Percentiles rank a stretch among this genome's conserved stretches.
Evolutionary conservation across 495 filamentous ascomycete species (phyloP).

Genomic region (Letharia columbiana): DNA sequence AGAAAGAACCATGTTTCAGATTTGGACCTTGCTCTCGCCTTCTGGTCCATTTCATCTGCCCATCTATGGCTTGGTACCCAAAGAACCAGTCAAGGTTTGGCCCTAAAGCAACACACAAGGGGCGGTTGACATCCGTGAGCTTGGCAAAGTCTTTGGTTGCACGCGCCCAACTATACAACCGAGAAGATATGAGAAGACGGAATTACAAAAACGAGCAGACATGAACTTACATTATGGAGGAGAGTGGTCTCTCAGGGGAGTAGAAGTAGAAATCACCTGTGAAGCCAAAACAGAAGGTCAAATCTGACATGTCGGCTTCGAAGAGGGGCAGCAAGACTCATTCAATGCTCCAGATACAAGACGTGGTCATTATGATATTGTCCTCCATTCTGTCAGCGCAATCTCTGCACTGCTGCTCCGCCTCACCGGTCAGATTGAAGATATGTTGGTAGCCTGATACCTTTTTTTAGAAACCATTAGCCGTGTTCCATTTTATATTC

Average conservation of each 20-base stretch:
- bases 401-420: too few species aligned
- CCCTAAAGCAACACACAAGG: neutral
- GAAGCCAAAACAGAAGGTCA: neutral
- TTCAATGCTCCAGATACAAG: too few species aligned
- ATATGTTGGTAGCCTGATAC: too few species aligned
- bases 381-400: too few species aligned
- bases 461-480: too few species aligned
- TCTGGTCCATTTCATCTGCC: neutral
- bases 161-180: neutral
- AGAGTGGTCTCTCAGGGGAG: neutral
- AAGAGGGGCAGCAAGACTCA: too few species aligned
- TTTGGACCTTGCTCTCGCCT: neutral
- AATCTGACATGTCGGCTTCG: neutral
- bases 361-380: too few species aligned
- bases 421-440: too few species aligned
- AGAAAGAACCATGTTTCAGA: neutral
- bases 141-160: neutral
- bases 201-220: neutral
- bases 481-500: too few species aligned
- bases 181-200: neutral
- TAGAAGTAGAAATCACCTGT: slow-evolving; percentile 3
- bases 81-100: slow-evolving; percentile 9
- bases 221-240: neutral
- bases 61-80: slow-evolving; percentile 2
- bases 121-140: neutral